Evolutionary conservation across 768 basidiomycete species (phyloP).

Genomic region (Lanmaoa pseudosensibilis): DNA sequence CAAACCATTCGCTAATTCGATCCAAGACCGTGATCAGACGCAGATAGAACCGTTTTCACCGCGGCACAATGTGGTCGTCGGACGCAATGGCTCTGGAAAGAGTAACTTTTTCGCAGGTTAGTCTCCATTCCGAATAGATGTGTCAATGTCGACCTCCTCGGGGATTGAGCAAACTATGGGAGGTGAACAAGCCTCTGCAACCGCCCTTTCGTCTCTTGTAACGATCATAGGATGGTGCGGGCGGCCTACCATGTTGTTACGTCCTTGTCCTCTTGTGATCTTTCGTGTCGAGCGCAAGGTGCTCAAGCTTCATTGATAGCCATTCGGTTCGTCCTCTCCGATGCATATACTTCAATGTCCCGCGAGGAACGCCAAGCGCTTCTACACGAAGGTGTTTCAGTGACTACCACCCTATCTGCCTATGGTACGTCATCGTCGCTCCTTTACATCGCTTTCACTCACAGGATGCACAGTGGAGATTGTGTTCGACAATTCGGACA

Average conservation of each 20-base stretch:
- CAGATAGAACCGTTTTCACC: conserved; percentile 95
- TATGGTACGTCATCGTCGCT: conserved; percentile 55
- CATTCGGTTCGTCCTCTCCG: conserved; percentile 95
- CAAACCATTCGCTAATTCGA: conserved; percentile 4
- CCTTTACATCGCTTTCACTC: not conserved
- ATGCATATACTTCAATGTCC: conserved; percentile 95
- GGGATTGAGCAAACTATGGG: not conserved
- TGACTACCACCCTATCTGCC: conserved; percentile 86
- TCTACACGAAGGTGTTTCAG: conserved; percentile 91
- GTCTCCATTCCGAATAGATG: conserved; percentile 21
- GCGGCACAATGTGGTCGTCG: conserved; percentile 94
- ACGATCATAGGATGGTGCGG: not conserved
- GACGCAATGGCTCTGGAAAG: conserved; percentile 96
- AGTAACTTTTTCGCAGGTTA: conserved; percentile 96
- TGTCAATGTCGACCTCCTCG: not conserved
- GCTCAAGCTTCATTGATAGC: conserved; percentile 44
- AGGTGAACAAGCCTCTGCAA: not conserved
- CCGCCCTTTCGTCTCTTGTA: not conserved
- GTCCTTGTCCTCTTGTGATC: not conserved
- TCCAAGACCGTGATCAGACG: conserved; percentile 78
- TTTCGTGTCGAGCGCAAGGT: not conserved
- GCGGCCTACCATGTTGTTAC: not conserved
- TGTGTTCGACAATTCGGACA: conserved; percentile 92
- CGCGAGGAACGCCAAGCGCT: conserved; percentile 90
- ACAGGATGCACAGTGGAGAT: conserved; percentile 63